phyloP scores from a whole-genome alignment of 1,284 basidiomycete genomes.

The Sanghuangporus weigelae region DNA sequence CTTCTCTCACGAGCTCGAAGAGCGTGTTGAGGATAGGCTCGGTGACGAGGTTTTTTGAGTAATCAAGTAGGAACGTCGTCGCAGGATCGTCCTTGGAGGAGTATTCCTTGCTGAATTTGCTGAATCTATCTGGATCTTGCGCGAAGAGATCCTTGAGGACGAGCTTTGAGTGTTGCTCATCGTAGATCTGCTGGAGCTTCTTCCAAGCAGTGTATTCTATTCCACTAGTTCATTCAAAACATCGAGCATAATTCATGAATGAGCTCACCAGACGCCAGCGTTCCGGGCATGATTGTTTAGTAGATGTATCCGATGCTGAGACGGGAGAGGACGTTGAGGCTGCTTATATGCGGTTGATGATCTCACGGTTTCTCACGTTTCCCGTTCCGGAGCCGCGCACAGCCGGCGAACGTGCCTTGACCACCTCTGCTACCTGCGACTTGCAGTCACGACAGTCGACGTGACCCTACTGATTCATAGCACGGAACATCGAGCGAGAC shows the following conservation, averaged over 20 bases:
- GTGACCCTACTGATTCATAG: background rate
- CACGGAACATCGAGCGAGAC: background rate
- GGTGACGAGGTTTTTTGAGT: slow-evolving; percentile 95
- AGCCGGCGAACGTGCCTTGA: background rate
- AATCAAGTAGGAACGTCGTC: slow-evolving; percentile 88
- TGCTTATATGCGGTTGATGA: slow-evolving; percentile 10
- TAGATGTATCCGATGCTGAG: background rate
- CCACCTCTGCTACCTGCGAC: background rate
- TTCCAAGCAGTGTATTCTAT: slow-evolving; percentile 87
- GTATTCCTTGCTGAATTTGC: slow-evolving; percentile 81
- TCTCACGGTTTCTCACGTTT: slow-evolving; percentile 7
- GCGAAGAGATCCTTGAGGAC: slow-evolving; percentile 90
- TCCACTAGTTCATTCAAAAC: background rate
- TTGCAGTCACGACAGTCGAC: background rate
- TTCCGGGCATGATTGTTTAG: slow-evolving; percentile 15
- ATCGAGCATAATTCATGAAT: background rate
- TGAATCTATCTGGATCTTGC: slow-evolving; percentile 82
- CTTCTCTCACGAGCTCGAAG: slow-evolving; percentile 81
- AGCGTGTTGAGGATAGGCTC: slow-evolving; percentile 77
- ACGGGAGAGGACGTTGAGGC: background rate
- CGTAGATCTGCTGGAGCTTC: slow-evolving; percentile 84
- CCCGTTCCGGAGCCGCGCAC: background rate
- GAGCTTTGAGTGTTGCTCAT: slow-evolving; percentile 69
- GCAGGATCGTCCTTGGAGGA: slow-evolving; percentile 57
- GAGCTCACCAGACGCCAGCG: slow-evolving; percentile 13